A percentile compares a stretch with the other conserved stretches of the same genome.
Evolutionary conservation across 2,329 filamentous ascomycete species (phyloP).

Genomic region (Neocatenulostroma microsporum): DNA sequence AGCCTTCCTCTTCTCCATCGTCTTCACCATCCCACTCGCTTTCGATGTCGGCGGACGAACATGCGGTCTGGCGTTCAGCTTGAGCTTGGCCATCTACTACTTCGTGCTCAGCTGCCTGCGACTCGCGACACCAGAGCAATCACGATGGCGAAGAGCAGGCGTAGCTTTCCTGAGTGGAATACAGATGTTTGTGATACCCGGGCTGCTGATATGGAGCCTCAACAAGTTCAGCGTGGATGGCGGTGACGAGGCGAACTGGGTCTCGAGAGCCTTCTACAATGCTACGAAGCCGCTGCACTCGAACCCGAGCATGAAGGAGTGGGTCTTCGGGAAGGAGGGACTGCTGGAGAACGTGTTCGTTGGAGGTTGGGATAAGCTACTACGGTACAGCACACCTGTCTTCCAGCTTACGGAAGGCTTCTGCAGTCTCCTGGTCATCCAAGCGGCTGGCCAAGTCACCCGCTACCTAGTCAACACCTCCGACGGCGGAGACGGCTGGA

Average conservation of each 20-base stretch:
- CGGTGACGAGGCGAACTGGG: constrained; percentile 64
- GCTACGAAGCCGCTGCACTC: constrained; percentile 31
- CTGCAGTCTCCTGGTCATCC: constrained; percentile 91
- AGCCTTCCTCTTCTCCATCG: constrained; percentile 78
- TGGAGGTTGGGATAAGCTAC: constrained; percentile 77
- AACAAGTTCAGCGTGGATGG: constrained; percentile 91
- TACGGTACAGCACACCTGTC: constrained; percentile 84
- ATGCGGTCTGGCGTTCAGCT: constrained; percentile 87
- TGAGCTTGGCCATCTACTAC: constrained; percentile 84
- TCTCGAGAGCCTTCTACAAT: constrained; percentile 52
- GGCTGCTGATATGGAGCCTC: constrained; percentile 86
- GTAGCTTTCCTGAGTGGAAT: constrained; percentile 62
- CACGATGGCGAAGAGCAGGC: constrained; percentile 64
- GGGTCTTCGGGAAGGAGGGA: constrained; percentile 81
- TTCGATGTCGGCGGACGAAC: constrained; percentile 97
- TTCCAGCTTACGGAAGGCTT: constrained; percentile 96
- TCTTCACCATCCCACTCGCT: constrained; percentile 91
- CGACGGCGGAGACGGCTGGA: constrained; percentile 90
- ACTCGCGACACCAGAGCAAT: constrained; percentile 70
- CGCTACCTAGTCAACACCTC: constrained; percentile 84
- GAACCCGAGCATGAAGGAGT: constrained; percentile 64
- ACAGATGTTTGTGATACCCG: constrained; percentile 81
- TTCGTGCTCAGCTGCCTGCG: constrained; percentile 76
- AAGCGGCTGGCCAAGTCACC: constrained; percentile 88
- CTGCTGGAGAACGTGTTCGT: constrained; percentile 72